Percentiles rank a stretch among this genome's conserved stretches.
Evolutionary conservation across 257 asterid species (phyloP).

Genomic region (Plantago elongata): DNA sequence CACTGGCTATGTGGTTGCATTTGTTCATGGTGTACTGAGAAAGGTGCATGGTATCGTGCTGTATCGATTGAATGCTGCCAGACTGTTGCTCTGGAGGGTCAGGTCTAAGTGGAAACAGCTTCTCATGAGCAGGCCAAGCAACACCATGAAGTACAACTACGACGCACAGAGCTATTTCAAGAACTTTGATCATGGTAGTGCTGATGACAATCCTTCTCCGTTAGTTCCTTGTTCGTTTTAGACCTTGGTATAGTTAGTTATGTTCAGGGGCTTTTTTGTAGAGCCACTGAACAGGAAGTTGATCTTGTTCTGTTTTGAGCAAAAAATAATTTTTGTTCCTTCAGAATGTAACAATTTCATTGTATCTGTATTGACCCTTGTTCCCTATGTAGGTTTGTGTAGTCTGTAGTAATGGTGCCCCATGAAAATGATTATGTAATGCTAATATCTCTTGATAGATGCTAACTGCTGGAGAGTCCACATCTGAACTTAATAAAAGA

Average conservation of each 20-base stretch:
- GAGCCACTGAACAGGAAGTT: no score
- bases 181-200: conserved; percentile 52
- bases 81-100: conserved; percentile 29
- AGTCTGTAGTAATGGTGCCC: no score
- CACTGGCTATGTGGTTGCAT: conserved; percentile 19
- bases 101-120: conserved; percentile 33
- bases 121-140: conserved; percentile 20
- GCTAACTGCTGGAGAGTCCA: no score
- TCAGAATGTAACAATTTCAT: no score
- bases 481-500: no score
- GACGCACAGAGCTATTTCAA: conserved; percentile 49
- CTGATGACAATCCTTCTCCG: conserved; percentile 35
- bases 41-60: conserved; percentile 7
- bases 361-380: no score
- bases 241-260: neutral
- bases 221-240: conserved; percentile 32
- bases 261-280: no score
- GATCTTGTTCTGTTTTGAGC: no score
- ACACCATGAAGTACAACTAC: conserved; percentile 32
- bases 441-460: no score
- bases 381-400: no score
- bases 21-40: conserved; percentile 22
- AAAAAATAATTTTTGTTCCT: no score
- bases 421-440: no score
- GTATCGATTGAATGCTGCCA: conserved; percentile 22